Evolutionary conservation across 306 rosid species (phyloP), one percentile per base, ranked within the genome.

Genomic region (Arachis hypogaea): DNA sequence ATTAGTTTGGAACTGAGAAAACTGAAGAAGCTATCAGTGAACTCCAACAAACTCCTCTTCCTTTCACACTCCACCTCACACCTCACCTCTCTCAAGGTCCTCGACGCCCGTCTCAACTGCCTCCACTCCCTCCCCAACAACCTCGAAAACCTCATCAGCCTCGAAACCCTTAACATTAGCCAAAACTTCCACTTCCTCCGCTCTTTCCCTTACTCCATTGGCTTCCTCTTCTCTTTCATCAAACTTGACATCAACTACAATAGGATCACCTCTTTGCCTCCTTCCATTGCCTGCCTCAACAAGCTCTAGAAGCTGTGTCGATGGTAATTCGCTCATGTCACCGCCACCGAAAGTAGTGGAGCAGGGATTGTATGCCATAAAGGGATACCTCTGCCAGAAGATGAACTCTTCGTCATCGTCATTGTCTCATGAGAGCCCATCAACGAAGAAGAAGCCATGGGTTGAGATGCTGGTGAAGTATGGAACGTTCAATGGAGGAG

Each of bases 1-100:
- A 69, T 94, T 9, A 97, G 98, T 0, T 86, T 72, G 16, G 97
- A 89, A 63, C 75, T 94, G 4, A 33, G 11, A 36, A 89, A 85
- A 70, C 82, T 94, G 7, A 88, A 87, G 83, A 94, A 91, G 77
- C 84, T 94, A 2, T 68, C 89, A 0, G 86, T 94, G 12, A 91
- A 91, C 84, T 91, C 95, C 7, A 94, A 94, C 91, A 91, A 89
- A 71, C 79, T 94, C 0, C 59, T 82, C 2, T 75, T 77, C 75
- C 86, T 22, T 22, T 1, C 1, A 22, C 28, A 1, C 28, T 22
- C 28, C 28, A 22, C 28, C 1, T 22, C 28, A 22, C 28, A 22
- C 28, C 28, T 22, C 28, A 22, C 28, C 28, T 22, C 28, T 22
- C 28, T 22, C 28, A 22, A 22, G 28, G 28, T 22, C 28, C 28